These are phyloP conservation scores for Venustampulla echinocandica DNA, from an alignment of 495 filamentous ascomycete species.

Conservation along the genomic window DNA sequence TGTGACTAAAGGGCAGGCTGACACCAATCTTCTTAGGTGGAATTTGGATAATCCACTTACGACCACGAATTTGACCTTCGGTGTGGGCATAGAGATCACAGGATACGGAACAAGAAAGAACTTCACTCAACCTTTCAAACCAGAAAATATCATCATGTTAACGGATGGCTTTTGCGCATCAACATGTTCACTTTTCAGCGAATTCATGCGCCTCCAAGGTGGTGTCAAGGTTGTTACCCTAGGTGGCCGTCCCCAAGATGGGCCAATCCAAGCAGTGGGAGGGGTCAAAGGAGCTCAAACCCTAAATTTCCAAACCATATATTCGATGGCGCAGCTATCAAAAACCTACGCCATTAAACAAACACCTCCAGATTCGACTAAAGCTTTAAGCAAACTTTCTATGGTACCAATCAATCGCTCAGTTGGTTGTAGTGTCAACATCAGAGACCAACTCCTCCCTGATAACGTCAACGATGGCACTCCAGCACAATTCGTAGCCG, in stretches of 20 bases:
- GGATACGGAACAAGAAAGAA: constrained; percentile 33
- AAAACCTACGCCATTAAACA: background rate
- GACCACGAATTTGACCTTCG: constrained; percentile 14
- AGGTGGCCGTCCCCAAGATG: constrained; percentile 47
- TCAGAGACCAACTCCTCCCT: constrained; percentile 32
- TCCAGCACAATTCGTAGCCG: constrained; percentile 18
- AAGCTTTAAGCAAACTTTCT: constrained; percentile 5
- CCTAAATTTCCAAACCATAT: constrained; percentile 7
- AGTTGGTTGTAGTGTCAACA: constrained; percentile 24
- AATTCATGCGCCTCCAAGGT: constrained; percentile 45
- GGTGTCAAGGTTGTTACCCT: constrained; percentile 51
- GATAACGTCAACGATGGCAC: constrained; percentile 27
- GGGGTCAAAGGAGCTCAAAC: constrained; percentile 44
- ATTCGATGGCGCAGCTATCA: constrained; percentile 5
- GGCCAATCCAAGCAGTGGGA: constrained; percentile 56
- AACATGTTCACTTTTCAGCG: constrained; percentile 52
- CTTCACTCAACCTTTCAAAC: constrained; percentile 34
- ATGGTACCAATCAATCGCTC: constrained; percentile 8
- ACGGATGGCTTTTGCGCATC: constrained; percentile 58
- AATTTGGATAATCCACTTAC: constrained; percentile 19
- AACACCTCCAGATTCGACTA: constrained; percentile 7
- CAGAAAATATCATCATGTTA: constrained; percentile 34
- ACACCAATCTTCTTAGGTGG: constrained; percentile 14
- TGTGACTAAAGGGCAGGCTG: constrained; percentile 8
- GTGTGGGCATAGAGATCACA: constrained; percentile 29